phyloP scores from a whole-genome alignment of 345 rosid genomes.

The Leavenworthia alabamica region DNA sequence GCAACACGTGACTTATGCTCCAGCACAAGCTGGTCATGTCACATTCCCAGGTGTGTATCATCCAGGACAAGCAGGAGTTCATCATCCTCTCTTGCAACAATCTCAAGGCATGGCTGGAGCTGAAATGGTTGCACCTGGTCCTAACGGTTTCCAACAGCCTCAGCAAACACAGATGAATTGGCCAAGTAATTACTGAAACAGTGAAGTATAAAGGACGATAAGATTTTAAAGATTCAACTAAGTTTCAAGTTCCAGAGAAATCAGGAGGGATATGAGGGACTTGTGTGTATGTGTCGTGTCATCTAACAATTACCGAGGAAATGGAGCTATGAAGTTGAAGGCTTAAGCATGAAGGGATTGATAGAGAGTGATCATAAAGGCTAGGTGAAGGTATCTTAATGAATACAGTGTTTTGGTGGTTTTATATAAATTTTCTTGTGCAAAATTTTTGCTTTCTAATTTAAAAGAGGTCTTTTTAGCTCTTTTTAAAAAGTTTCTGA shows the following conservation, averaged over 20 bases:
- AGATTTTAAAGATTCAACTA: constrained; percentile 16
- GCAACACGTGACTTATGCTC: constrained; percentile 73
- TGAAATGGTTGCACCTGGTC: constrained; percentile 66
- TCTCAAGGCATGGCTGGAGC: constrained; percentile 65
- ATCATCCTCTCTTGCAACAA: constrained; percentile 70
- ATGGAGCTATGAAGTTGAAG: constrained; percentile 24
- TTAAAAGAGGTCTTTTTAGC: constrained; percentile 16
- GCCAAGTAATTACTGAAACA: constrained; percentile 77
- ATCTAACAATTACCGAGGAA: constrained; percentile 12
- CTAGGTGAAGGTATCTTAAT: constrained; percentile 10
- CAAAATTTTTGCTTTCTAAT: constrained; percentile 15
- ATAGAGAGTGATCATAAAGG: constrained; percentile 16
- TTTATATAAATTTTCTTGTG: constrained; percentile 6
- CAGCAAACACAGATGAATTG: constrained; percentile 88
- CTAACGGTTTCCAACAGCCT: constrained; percentile 78
- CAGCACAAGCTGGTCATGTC: constrained; percentile 66
- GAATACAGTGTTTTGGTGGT: constrained; percentile 27
- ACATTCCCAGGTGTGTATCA: constrained; percentile 62
- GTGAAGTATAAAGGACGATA: constrained; percentile 16
- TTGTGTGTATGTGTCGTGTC: constrained; percentile 13
- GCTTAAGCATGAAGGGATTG: constrained; percentile 12
- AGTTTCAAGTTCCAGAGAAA: constrained; percentile 26
- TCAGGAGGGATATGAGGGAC: constrained; percentile 10
- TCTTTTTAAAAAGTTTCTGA: no score
- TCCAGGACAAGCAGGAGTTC: constrained; percentile 62